Evolutionary conservation across 2,329 filamentous ascomycete genomes (phyloP).

Genomic region (Neofusicoccum sp.): DNA sequence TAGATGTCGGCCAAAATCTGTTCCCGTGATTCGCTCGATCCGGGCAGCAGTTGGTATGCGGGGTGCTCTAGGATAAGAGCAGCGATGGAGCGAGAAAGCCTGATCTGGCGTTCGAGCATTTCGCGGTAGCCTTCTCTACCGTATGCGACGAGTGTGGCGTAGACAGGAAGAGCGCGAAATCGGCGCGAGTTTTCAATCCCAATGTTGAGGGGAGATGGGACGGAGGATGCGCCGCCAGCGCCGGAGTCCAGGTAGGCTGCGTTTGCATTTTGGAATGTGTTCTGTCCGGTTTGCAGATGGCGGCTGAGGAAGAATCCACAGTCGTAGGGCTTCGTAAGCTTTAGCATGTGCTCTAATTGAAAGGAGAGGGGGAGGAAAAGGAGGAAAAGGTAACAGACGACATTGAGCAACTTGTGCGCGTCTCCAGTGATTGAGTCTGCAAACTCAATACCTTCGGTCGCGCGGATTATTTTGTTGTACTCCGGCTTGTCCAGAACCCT

Average conservation of each 20-base stretch:
- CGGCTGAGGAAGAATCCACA: conserved; percentile 86
- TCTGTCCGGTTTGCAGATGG: conserved; percentile 58
- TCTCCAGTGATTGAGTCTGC: conserved; percentile 88
- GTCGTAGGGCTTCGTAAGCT: conserved; percentile 70
- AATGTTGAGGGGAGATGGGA: conserved; percentile 83
- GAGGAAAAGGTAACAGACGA: conserved; percentile 53
- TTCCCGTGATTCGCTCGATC: conserved; percentile 36
- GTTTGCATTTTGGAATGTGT: conserved; percentile 80
- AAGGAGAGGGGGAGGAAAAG: background rate
- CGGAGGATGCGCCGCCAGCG: conserved; percentile 43
- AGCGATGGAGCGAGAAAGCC: conserved; percentile 69
- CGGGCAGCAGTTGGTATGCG: conserved; percentile 68
- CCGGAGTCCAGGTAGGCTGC: conserved; percentile 71
- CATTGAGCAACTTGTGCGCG: conserved; percentile 90
- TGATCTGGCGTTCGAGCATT: conserved; percentile 73
- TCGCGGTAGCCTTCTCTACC: conserved; percentile 68
- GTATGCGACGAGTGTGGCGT: conserved; percentile 75
- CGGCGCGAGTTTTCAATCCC: conserved; percentile 90
- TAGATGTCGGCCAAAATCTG: conserved; percentile 58
- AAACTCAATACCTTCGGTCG: conserved; percentile 69
- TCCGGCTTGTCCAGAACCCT: conserved; percentile 63
- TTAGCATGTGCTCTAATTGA: background rate
- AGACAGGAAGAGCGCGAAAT: conserved; percentile 88
- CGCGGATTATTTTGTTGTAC: conserved; percentile 57
- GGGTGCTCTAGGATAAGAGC: conserved; percentile 62